Percentiles rank a stretch among this genome's conserved stretches.
Evolutionary conservation across 1,284 basidiomycete genomes (phyloP).

Genomic region (Schizophyllum amplum): DNA sequence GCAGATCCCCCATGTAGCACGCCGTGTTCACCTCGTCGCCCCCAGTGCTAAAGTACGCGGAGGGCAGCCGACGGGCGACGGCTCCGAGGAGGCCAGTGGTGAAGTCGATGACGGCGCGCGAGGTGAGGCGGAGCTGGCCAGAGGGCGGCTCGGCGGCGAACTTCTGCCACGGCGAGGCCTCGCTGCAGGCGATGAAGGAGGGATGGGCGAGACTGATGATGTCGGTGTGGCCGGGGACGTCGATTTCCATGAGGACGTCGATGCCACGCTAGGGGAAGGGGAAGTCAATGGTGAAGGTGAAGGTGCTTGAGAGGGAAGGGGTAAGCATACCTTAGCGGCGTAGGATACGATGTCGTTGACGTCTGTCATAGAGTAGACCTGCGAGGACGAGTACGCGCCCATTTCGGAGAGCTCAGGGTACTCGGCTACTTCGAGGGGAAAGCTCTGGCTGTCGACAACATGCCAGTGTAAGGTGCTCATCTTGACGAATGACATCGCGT

Average conservation of each 20-base stretch:
- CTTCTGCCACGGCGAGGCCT: slow-evolving; percentile 42
- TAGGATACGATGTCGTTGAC: slow-evolving; percentile 52
- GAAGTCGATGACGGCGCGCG: slow-evolving; percentile 35
- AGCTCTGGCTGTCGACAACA: slow-evolving; percentile 58
- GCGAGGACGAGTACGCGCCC: slow-evolving; percentile 52
- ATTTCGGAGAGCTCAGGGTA: slow-evolving; percentile 48
- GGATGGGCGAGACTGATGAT: slow-evolving; percentile 51
- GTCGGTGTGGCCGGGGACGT: slow-evolving; percentile 69
- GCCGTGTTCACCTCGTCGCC: slow-evolving; percentile 75
- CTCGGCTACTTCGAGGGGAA: slow-evolving; percentile 52
- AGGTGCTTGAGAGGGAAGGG: not conserved
- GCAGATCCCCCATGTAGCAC: slow-evolving; percentile 59
- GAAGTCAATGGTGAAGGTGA: not conserved
- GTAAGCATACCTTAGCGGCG: slow-evolving; percentile 38
- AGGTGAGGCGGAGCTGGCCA: slow-evolving; percentile 71
- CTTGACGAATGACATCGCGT: slow-evolving; percentile 86
- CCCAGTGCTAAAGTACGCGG: slow-evolving; percentile 66
- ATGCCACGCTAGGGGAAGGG: slow-evolving; percentile 54
- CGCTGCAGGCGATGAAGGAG: slow-evolving; percentile 58
- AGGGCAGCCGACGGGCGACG: slow-evolving; percentile 35
- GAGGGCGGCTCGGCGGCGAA: slow-evolving; percentile 66
- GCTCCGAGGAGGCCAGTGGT: slow-evolving; percentile 35
- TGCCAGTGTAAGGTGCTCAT: slow-evolving; percentile 76
- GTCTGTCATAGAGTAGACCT: slow-evolving; percentile 51
- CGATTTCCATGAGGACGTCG: slow-evolving; percentile 66